Evolutionary conservation across 2,329 filamentous ascomycete species (phyloP), one percentile per base, ranked within the genome.

Genomic region (Penicillium thymicola): DNA sequence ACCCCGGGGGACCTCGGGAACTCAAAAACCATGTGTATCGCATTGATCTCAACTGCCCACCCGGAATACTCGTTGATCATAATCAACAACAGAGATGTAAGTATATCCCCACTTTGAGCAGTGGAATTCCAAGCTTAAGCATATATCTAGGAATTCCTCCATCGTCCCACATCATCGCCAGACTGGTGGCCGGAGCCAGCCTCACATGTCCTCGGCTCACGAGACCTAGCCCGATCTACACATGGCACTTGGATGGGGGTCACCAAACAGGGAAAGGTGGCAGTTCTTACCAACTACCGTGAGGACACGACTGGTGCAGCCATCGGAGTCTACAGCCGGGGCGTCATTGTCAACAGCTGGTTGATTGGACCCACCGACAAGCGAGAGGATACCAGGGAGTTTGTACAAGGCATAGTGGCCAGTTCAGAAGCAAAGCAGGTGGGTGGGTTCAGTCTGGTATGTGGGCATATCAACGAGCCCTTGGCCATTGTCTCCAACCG

Each of bases 71-170:
- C 87, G 27, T 80, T 92, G 58, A 88, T 93, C 65, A 76, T 90
- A 58, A 79, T 92, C 69, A 85, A 92, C 75, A 93, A 93, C 72
- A 84, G 89, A 65, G 89, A 93, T 77, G 89, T 80, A 72, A 54
- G 68, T 57, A 28, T 38, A 18, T 36, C 16, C 38, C 11, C 10
- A 3, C n/a, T 41, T 10, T 28, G 38, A 4, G 25, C 6, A 40
- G 13, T 30, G 13, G 4, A 23, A 27, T 25, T 27, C 6, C 21
- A 43, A 37, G 40, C 59, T 65, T 60, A 34, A 59, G n/a, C 23
- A 28, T 16, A 41, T n/a, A 42, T n/a, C 11, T 59, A 84, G 82
- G 85, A 88, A 75, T 87, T 82, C 62, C 77, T 87, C 50, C 78
- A 78, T 59, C 82, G 85, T 34, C 85, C 85, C 49, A 88, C 85